A percentile compares a stretch with the other conserved stretches of the same genome.
Evolutionary conservation across 2,329 filamentous ascomycete genomes (phyloP).

Genomic region (Alternaria sp.): DNA sequence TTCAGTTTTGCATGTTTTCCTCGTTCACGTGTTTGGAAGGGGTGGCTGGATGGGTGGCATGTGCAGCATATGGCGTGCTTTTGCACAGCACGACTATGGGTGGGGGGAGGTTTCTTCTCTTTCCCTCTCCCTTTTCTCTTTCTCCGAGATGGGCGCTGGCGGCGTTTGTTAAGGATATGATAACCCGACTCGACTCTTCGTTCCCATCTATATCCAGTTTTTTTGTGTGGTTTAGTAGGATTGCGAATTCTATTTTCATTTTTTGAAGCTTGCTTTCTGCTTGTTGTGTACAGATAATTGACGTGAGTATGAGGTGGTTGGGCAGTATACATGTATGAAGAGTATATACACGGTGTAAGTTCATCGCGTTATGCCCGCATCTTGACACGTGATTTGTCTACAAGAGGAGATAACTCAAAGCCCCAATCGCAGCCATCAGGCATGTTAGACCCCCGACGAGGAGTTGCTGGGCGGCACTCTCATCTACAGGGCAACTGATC

Average conservation of each 20-base stretch:
- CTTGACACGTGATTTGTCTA: not conserved
- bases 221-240: not conserved
- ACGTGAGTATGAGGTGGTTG: not conserved
- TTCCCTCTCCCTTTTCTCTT: not conserved
- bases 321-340: not conserved
- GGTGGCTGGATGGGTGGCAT: not conserved
- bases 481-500: not conserved
- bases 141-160: not conserved
- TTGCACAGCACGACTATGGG: not conserved
- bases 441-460: not conserved
- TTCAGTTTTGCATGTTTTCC: not conserved
- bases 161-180: slow-evolving; percentile 1
- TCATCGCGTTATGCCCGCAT: not conserved
- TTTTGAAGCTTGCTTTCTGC: not conserved
- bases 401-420: not conserved
- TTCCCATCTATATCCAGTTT: not conserved
- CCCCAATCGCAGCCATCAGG: not conserved
- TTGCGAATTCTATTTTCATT: not conserved
- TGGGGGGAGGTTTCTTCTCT: not conserved
- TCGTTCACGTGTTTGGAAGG: not conserved
- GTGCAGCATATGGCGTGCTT: slow-evolving; percentile 6
- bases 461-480: not conserved
- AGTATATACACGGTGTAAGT: not conserved
- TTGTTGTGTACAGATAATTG: not conserved
- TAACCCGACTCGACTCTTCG: slow-evolving; percentile 1